Percentiles rank a stretch among this genome's conserved stretches.
Evolutionary conservation across 306 rosid species (phyloP).

Genomic region (Lathyrus tuberosus): DNA sequence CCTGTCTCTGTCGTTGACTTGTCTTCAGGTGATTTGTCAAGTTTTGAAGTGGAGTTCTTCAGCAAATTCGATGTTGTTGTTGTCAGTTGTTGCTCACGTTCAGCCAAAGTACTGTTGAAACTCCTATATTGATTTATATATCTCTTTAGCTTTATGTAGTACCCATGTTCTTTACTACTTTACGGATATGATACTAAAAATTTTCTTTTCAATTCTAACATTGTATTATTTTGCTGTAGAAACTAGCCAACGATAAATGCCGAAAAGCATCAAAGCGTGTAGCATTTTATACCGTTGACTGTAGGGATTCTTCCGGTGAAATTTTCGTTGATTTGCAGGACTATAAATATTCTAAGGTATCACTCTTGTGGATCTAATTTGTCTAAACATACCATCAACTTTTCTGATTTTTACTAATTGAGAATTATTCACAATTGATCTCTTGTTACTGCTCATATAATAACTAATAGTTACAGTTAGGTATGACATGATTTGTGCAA

Average conservation of each 20-base stretch:
- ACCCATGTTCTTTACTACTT: neutral
- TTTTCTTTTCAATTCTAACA: neutral
- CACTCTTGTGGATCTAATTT: constrained; percentile 17
- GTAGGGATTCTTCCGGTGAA: constrained; percentile 96
- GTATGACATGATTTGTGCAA: neutral
- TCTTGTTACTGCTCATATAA: neutral
- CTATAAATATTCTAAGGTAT: constrained; percentile 79
- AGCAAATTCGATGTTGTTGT: constrained; percentile 79
- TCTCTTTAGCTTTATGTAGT: no score
- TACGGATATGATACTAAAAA: neutral
- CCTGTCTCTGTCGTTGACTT: neutral
- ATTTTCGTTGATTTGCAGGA: constrained; percentile 88
- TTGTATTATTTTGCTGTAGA: constrained; percentile 52
- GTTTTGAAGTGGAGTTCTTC: constrained; percentile 70
- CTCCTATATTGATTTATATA: neutral
- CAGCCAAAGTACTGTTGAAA: constrained; percentile 62
- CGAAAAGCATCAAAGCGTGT: constrained; percentile 71
- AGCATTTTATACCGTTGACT: constrained; percentile 87
- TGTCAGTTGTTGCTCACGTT: constrained; percentile 72
- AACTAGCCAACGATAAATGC: constrained; percentile 78
- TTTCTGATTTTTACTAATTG: constrained; percentile 3
- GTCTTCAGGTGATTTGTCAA: constrained; percentile 70
- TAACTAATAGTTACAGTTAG: neutral
- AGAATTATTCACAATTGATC: neutral
- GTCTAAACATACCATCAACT: neutral